Evolutionary conservation across 139 green algal genomes (phyloP).

Genomic region (Zygnema circumcarinatum): DNA sequence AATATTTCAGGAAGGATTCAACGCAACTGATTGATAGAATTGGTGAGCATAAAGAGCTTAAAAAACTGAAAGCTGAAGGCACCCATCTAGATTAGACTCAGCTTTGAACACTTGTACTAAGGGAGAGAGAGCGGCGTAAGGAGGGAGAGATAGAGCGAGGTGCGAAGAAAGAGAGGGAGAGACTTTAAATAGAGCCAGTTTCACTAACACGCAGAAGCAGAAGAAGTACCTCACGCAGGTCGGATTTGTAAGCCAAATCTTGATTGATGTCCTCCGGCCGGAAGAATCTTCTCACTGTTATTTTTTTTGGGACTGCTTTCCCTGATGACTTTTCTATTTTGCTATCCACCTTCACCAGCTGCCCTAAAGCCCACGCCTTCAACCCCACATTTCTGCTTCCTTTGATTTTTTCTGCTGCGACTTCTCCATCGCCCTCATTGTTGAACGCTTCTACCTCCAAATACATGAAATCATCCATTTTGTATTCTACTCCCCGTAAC

Average conservation of each 20-base stretch:
- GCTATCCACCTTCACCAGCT: constrained; percentile 67
- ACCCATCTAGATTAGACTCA: no score
- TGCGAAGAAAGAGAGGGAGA: neutral
- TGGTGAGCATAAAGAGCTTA: constrained; percentile 4
- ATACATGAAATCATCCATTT: constrained; percentile 80
- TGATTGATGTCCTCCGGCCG: constrained; percentile 86
- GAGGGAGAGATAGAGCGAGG: constrained; percentile 26
- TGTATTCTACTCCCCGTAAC: constrained; percentile 27
- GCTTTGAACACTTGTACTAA: no score
- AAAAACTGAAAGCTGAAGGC: constrained; percentile 1
- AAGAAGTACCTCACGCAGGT: constrained; percentile 73
- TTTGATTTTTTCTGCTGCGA: constrained; percentile 57
- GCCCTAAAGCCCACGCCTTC: constrained; percentile 74
- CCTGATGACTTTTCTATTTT: constrained; percentile 21
- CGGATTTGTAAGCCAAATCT: constrained; percentile 76
- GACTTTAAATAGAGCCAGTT: no score
- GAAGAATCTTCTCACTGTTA: constrained; percentile 82
- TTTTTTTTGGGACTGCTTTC: constrained; percentile 38
- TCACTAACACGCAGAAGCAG: no score
- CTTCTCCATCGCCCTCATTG: neutral
- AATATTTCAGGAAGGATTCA: no score
- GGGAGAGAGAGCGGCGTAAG: constrained; percentile 20
- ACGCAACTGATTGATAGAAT: no score
- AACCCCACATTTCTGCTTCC: constrained; percentile 74
- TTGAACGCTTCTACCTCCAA: constrained; percentile 69